phyloP scores from a whole-genome alignment of 75 land plant genomes.

The Cunninghamia lanceolata region DNA sequence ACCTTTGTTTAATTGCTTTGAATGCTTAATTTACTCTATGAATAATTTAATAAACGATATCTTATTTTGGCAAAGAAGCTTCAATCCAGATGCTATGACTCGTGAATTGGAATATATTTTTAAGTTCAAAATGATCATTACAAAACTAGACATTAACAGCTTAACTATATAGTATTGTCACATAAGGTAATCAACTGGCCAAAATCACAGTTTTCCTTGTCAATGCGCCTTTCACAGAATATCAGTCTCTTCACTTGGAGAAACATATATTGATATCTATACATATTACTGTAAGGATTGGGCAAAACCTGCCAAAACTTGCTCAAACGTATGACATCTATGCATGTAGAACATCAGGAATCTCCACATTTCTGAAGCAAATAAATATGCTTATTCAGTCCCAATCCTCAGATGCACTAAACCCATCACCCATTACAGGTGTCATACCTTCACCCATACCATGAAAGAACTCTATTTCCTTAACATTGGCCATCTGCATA shows the following conservation, averaged over 20 bases:
- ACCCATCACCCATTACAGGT: neutral
- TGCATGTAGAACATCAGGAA: neutral
- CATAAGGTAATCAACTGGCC: neutral
- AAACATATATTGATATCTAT: neutral
- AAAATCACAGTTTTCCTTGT: neutral
- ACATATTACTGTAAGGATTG: neutral
- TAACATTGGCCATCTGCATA: constrained; percentile 11
- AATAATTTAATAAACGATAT: neutral
- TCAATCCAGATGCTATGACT: neutral
- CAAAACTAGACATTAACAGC: neutral
- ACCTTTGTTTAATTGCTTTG: neutral
- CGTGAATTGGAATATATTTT: neutral
- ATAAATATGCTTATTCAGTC: neutral
- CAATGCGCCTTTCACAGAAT: neutral
- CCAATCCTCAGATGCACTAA: neutral
- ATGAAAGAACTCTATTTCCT: neutral
- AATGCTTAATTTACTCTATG: neutral
- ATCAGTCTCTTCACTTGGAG: neutral
- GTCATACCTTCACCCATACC: constrained; percentile 3
- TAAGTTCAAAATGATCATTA: neutral
- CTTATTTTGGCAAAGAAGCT: neutral
- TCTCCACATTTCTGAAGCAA: neutral
- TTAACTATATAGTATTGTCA: neutral
- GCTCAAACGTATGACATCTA: neutral
- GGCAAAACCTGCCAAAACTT: neutral